Evolutionary conservation across 1,284 basidiomycete genomes (phyloP).

Genomic region (Leccinum laetum): DNA sequence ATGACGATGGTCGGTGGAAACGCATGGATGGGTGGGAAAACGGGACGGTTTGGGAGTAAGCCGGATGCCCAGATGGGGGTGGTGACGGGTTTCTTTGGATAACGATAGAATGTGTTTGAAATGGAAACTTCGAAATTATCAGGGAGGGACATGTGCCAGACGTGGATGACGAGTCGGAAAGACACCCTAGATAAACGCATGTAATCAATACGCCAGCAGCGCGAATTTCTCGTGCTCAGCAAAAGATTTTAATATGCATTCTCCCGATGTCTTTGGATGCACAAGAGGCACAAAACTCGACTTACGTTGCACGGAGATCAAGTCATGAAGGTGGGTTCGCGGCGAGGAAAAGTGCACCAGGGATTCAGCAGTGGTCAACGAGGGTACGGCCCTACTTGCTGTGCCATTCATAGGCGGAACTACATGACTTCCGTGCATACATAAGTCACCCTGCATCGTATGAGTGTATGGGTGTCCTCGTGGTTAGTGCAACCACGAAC

Average conservation of each 20-base stretch:
- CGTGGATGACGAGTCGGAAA: slow-evolving; percentile 1
- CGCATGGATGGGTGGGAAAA: slow-evolving; percentile 3
- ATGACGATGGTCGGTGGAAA: slow-evolving; percentile 13
- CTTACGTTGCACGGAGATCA: slow-evolving; percentile 19
- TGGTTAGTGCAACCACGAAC: slow-evolving; percentile 26
- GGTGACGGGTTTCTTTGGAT: slow-evolving; percentile 8
- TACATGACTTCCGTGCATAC: slow-evolving; percentile 20
- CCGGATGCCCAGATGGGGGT: slow-evolving; percentile 8
- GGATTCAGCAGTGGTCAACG: slow-evolving; percentile 14
- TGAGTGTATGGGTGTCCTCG: slow-evolving; percentile 19
- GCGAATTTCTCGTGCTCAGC: slow-evolving; percentile 6
- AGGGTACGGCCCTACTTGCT: slow-evolving; percentile 24
- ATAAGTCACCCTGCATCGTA: slow-evolving; percentile 22
- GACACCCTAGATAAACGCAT: slow-evolving; percentile 10
- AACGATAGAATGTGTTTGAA: slow-evolving; percentile 9
- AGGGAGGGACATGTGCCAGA: slow-evolving; percentile 12
- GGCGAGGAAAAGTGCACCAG: slow-evolving; percentile 9
- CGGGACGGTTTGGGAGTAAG: slow-evolving; percentile 2
- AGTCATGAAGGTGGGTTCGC: slow-evolving; percentile 18
- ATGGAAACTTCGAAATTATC: slow-evolving; percentile 10
- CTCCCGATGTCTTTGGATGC: not conserved
- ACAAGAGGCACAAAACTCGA: not conserved
- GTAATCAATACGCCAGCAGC: slow-evolving; percentile 7
- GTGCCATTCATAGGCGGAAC: slow-evolving; percentile 17
- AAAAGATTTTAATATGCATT: slow-evolving; percentile 8